phyloP scores from a whole-genome alignment of 495 filamentous ascomycete genomes.

The Lasiosphaeria miniovina region DNA sequence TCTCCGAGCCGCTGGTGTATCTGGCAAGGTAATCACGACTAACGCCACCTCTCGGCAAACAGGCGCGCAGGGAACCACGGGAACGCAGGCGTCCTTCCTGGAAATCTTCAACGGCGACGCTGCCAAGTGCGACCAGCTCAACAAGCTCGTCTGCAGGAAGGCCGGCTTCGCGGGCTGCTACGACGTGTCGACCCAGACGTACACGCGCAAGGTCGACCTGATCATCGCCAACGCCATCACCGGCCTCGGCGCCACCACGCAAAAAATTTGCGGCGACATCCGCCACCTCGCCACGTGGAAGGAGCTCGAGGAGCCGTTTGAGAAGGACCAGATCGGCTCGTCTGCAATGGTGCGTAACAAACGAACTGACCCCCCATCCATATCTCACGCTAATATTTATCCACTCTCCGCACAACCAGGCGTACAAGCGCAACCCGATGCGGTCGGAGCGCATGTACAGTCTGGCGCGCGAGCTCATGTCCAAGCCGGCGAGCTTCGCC shows the following conservation, averaged over 20 bases:
- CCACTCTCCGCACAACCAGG: conserved; percentile 46
- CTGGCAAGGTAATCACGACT: too few relatives aligned
- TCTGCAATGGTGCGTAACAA: conserved; percentile 20
- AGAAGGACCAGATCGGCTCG: conserved; percentile 64
- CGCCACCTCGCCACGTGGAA: conserved; percentile 64
- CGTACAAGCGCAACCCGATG: conserved; percentile 72
- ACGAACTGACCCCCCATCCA: background rate
- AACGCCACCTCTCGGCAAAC: too few relatives aligned
- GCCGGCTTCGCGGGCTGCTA: conserved; percentile 76
- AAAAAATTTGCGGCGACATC: conserved; percentile 68
- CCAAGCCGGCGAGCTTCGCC: conserved; percentile 63
- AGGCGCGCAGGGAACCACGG: conserved; percentile 43
- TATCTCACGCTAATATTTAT: conserved; percentile 6
- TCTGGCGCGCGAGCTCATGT: conserved; percentile 67
- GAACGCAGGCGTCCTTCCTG: conserved; percentile 66
- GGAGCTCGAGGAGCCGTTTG: conserved; percentile 90
- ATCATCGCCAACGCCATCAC: conserved; percentile 75
- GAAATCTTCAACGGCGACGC: conserved; percentile 72
- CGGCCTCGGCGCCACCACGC: conserved; percentile 77
- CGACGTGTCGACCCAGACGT: conserved; percentile 70
- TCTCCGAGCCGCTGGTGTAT: too few relatives aligned
- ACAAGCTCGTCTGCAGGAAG: conserved; percentile 70
- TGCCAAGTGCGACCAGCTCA: conserved; percentile 72
- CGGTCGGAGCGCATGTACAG: conserved; percentile 79
- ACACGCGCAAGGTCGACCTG: conserved; percentile 74